Conservation (phyloP, 768 basidiomycete species). For the Leccinum disarticulatum region DNA sequence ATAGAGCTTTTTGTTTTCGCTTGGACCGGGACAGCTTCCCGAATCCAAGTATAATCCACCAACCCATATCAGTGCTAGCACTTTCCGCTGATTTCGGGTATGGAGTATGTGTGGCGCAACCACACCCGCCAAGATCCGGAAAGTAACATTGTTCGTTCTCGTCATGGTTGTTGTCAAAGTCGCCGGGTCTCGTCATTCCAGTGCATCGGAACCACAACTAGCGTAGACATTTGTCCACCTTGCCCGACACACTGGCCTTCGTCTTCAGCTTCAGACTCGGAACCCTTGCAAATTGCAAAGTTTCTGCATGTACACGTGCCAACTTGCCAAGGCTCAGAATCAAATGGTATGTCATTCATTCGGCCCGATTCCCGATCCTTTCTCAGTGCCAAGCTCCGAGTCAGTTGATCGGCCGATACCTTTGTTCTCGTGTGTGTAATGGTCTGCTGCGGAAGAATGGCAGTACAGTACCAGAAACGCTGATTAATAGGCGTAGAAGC, state of each 20-base stretch:
- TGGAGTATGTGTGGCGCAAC: background rate
- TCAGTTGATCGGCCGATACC: background rate
- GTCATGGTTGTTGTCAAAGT: background rate
- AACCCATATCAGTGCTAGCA: background rate
- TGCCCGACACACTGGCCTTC: background rate
- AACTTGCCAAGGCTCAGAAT: background rate
- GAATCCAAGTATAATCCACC: background rate
- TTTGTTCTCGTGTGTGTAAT: background rate
- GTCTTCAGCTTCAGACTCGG: background rate
- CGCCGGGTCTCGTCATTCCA: background rate
- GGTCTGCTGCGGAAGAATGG: background rate
- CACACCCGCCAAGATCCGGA: conserved; percentile 4
- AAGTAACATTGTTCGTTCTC: background rate
- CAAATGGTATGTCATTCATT: background rate
- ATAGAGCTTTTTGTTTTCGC: background rate
- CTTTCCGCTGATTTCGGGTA: background rate
- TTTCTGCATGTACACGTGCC: background rate
- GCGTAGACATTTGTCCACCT: background rate
- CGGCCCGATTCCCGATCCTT: background rate
- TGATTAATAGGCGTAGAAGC: background rate
- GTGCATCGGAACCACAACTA: background rate
- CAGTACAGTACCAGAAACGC: background rate
- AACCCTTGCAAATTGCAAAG: background rate
- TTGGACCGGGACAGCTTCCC: background rate
- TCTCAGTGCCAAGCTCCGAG: background rate